Evolutionary conservation across 31 red algal species (phyloP), one percentile per base, ranked within the genome.

Genomic region (Porphyra umbilicalis): DNA sequence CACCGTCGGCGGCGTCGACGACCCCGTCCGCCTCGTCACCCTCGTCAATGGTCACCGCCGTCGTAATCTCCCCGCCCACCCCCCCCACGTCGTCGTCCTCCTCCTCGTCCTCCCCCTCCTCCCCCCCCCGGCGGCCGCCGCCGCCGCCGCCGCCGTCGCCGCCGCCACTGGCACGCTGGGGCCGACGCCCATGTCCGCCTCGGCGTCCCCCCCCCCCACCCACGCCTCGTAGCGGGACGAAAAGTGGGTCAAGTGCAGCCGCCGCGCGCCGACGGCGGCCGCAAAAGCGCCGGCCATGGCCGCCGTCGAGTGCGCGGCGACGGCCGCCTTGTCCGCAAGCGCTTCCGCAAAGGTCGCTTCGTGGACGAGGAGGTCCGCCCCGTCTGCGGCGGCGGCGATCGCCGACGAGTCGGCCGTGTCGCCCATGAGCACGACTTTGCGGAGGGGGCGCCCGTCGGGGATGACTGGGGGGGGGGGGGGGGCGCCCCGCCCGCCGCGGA

Each of bases 271-370:
- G 32, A 92, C 81, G 2, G 44, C 38, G 77, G 75, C 44, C 40
- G 89, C 95, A 88, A 98, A 98, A 68, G 35, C 44, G 37, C 95
- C 95, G 32, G 95, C 92, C 95, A 98, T 98, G 33, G 82, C 79
- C 80, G 92, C 91, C 0, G 95, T 98, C 79, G 85, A 89, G 81
- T 98, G 95, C 86, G 90, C 82, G 10, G 90, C 77, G 46, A 94
- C 36, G 25, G 82, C 84, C 9, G 95, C 95, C 39, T 92, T 86
- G 18, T 88, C 85, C 33, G 67, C 36, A 33, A 92, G 76, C 38
- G 35, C 67, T 29, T 89, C 57, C 0, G 81, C 76, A 80, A 98
- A 94, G 5, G 95, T 98, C 1, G 95, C 95, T 77, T 98, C 95
- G 78, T 98, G 95, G 11, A 98, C 85, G 57, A 98, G 77, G 74